Evolutionary conservation across 352 stramenopile species (phyloP).

Genomic region (Pythium phragmitis): DNA sequence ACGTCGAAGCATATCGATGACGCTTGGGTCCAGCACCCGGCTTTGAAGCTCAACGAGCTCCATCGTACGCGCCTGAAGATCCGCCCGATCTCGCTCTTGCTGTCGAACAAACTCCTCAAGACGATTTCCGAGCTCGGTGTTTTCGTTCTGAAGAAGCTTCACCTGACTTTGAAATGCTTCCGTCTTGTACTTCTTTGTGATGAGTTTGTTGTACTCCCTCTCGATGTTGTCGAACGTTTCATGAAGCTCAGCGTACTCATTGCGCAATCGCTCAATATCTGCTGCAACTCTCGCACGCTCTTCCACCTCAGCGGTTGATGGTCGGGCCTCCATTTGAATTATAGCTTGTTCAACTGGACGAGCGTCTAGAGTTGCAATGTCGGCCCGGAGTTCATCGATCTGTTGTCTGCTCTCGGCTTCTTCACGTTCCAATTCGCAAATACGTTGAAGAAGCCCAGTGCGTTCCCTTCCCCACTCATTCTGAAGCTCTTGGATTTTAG

Average conservation of each 20-base stretch:
- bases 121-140: slow-evolving; percentile 43
- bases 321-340: slow-evolving; percentile 4
- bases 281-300: slow-evolving; percentile 18
- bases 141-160: slow-evolving; percentile 65
- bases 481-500: slow-evolving; percentile 31
- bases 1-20: slow-evolving; percentile 47
- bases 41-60: slow-evolving; percentile 51
- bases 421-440: slow-evolving; percentile 22
- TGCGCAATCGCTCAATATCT: slow-evolving; percentile 36
- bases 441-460: not conserved
- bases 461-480: slow-evolving; percentile 17
- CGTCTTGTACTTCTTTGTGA: slow-evolving; percentile 74
- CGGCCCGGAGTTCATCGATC: not conserved
- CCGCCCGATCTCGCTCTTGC: slow-evolving; percentile 40
- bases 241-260: slow-evolving; percentile 29
- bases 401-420: not conserved
- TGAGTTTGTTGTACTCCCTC: slow-evolving; percentile 50
- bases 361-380: slow-evolving; percentile 2
- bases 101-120: slow-evolving; percentile 50
- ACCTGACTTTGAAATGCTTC: slow-evolving; percentile 74
- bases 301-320: slow-evolving; percentile 11
- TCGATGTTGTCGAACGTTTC: slow-evolving; percentile 32
- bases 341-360: slow-evolving; percentile 18
- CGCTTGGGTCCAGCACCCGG: slow-evolving; percentile 49
- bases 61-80: slow-evolving; percentile 36